A percentile compares a stretch with the other conserved stretches of the same genome.
Evolutionary conservation across 2,329 filamentous ascomycete genomes (phyloP).

Genomic region (Talaromyces rugulosus): DNA sequence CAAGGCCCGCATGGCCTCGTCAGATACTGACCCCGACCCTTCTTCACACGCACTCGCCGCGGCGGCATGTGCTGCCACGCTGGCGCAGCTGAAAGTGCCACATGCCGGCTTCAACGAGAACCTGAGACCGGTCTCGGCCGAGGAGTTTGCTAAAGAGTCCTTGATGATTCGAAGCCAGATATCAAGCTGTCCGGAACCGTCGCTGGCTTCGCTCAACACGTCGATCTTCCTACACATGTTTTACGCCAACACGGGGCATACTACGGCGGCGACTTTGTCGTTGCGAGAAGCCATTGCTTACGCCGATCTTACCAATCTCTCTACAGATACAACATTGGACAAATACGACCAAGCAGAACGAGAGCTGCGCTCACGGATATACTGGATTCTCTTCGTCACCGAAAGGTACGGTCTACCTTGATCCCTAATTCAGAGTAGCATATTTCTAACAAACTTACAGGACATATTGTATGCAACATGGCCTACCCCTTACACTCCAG

Average conservation of each 20-base stretch:
- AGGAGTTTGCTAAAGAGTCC: slow-evolving; percentile 8
- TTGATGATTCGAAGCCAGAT: slow-evolving; percentile 5
- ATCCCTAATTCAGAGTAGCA: neutral
- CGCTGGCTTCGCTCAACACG: slow-evolving; percentile 8
- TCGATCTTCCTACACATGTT: slow-evolving; percentile 17
- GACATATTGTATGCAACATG: slow-evolving; percentile 9
- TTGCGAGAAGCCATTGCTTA: slow-evolving; percentile 14
- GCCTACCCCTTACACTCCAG: slow-evolving; percentile 7
- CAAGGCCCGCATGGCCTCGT: slow-evolving; percentile 3
- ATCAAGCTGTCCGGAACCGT: neutral
- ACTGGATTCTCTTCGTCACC: slow-evolving; percentile 11
- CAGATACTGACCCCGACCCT: neutral
- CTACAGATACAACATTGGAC: neutral
- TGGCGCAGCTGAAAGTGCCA: slow-evolving; percentile 8
- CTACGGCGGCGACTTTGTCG: slow-evolving; percentile 14
- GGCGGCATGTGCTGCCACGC: slow-evolving; percentile 7
- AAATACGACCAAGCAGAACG: slow-evolving; percentile 1
- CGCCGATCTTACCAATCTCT: slow-evolving; percentile 8
- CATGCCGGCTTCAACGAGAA: neutral
- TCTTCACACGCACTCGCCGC: slow-evolving; percentile 8
- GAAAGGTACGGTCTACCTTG: neutral
- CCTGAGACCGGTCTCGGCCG: neutral
- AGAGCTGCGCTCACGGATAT: slow-evolving; percentile 9
- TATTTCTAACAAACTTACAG: neutral
- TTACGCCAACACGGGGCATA: slow-evolving; percentile 16